Conservation (phyloP, 2,329 filamentous ascomycete genomes). For the Botryotinia narcissicola region DNA sequence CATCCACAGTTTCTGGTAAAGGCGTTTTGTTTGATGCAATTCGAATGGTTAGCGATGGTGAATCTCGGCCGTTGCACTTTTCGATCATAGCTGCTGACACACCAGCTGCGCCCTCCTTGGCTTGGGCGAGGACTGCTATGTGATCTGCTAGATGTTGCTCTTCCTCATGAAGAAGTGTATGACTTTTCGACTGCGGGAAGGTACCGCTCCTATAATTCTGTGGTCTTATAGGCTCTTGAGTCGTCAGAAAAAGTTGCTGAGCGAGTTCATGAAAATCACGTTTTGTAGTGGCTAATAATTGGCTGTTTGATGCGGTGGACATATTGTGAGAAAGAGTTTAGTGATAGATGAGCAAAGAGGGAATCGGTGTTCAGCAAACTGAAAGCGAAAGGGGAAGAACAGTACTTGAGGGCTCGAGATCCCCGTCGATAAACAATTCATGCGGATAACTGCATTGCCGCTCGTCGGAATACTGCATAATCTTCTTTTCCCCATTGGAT, state of each 20-base stretch:
- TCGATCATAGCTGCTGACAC: constrained; percentile 31
- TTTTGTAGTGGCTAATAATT: neutral
- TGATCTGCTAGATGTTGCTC: constrained; percentile 24
- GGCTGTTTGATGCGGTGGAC: neutral
- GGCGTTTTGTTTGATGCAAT: constrained; percentile 29
- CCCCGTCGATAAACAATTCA: neutral
- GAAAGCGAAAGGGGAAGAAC: neutral
- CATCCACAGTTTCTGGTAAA: neutral
- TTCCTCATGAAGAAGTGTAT: constrained; percentile 20
- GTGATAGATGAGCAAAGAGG: neutral
- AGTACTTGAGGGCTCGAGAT: neutral
- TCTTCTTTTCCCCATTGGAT: neutral
- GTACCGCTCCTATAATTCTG: neutral
- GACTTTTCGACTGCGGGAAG: neutral
- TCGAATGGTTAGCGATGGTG: constrained; percentile 24
- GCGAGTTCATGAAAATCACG: neutral
- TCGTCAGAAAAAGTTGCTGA: neutral
- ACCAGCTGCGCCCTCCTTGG: neutral
- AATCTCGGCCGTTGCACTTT: constrained; percentile 15
- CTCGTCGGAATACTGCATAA: neutral
- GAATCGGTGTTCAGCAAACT: too few relatives aligned
- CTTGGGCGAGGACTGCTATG: constrained; percentile 30
- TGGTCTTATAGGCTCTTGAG: neutral
- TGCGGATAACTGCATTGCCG: neutral
- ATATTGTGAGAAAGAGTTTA: neutral